A percentile compares a stretch with the other conserved stretches of the same genome.
Evolutionary conservation across 495 filamentous ascomycete genomes (phyloP).

Genomic region (Talaromyces adpressus): DNA sequence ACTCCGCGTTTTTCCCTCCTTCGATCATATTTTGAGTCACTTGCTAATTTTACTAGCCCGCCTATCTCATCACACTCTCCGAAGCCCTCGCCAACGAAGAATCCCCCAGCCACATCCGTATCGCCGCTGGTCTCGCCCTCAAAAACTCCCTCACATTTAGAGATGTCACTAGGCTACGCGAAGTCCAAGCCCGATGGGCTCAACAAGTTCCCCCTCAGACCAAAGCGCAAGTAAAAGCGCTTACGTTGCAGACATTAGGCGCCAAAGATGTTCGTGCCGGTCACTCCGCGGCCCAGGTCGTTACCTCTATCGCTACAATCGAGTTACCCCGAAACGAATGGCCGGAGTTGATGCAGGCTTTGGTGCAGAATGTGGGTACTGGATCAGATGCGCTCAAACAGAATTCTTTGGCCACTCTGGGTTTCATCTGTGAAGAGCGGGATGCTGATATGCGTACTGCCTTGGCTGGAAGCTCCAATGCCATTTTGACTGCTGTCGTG

Average conservation of each 20-base stretch:
- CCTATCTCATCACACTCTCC: conserved; percentile 84
- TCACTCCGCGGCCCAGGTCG: conserved; percentile 85
- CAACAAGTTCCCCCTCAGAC: conserved; percentile 67
- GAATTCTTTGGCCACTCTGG: conserved; percentile 86
- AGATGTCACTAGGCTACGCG: conserved; percentile 76
- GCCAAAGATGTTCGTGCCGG: conserved; percentile 74
- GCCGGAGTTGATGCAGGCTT: conserved; percentile 82
- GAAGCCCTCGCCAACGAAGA: conserved; percentile 89
- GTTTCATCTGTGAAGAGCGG: conserved; percentile 95
- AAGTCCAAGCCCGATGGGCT: conserved; percentile 87
- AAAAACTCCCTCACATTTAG: conserved; percentile 96
- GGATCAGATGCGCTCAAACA: conserved; percentile 86
- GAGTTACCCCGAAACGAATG: conserved; percentile 91
- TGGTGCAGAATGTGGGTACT: conserved; percentile 86
- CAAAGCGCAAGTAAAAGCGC: conserved; percentile 79
- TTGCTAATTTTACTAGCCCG: conserved; percentile 49
- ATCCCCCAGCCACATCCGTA: conserved; percentile 73
- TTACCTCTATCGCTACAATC: conserved; percentile 89
- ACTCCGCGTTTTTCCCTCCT: conserved; percentile 10
- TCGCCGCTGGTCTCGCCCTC: conserved; percentile 87
- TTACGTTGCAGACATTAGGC: conserved; percentile 75
- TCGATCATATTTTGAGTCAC: conserved; percentile 11
- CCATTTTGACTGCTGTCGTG: conserved; percentile 94
- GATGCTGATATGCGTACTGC: conserved; percentile 78
- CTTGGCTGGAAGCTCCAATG: conserved; percentile 82